A percentile compares a stretch with the other conserved stretches of the same genome.
These are phyloP conservation scores for Didymella lethalis DNA, from an alignment of 2,329 filamentous ascomycete genomes.

Conservation along the genomic window DNA sequence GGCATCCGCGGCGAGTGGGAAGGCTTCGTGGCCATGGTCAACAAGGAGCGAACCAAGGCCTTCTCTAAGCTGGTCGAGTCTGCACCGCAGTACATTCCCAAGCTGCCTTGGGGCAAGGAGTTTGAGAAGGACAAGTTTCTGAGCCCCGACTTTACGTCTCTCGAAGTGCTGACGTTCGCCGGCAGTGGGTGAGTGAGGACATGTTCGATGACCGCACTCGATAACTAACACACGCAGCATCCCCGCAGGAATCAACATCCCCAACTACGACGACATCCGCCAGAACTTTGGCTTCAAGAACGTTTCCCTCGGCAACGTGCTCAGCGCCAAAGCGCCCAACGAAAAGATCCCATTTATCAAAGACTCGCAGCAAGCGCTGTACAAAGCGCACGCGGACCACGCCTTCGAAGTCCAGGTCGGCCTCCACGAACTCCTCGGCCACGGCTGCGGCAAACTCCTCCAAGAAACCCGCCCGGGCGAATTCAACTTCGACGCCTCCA, in stretches of 20 bases:
- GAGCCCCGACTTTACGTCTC: conserved; percentile 92
- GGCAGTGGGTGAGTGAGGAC: conserved; percentile 57
- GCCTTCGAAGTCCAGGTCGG: conserved; percentile 97
- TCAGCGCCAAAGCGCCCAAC: conserved; percentile 88
- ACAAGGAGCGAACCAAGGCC: conserved; percentile 86
- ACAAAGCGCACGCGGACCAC: conserved; percentile 81
- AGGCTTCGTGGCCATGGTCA: conserved; percentile 70
- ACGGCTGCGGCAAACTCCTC: conserved; percentile 91
- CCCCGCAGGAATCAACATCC: conserved; percentile 66
- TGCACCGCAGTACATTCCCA: conserved; percentile 83
- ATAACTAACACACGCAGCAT: conserved; percentile 49
- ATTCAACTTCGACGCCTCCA: conserved; percentile 87
- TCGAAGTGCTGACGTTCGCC: conserved; percentile 87
- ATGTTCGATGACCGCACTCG: not conserved
- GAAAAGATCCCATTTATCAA: conserved; percentile 92
- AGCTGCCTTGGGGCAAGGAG: conserved; percentile 84
- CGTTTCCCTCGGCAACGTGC: conserved; percentile 89
- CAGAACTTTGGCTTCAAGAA: conserved; percentile 91
- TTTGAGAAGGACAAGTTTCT: conserved; percentile 98
- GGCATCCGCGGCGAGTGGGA: conserved; percentile 64
- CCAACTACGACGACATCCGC: conserved; percentile 70
- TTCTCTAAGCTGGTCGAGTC: conserved; percentile 85
- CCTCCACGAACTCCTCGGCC: conserved; percentile 86
- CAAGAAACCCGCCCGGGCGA: conserved; percentile 83
- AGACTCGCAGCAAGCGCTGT: conserved; percentile 78